phyloP scores from a whole-genome alignment of 1,139 yeast genomes.

The Taphrina flavorubra region DNA sequence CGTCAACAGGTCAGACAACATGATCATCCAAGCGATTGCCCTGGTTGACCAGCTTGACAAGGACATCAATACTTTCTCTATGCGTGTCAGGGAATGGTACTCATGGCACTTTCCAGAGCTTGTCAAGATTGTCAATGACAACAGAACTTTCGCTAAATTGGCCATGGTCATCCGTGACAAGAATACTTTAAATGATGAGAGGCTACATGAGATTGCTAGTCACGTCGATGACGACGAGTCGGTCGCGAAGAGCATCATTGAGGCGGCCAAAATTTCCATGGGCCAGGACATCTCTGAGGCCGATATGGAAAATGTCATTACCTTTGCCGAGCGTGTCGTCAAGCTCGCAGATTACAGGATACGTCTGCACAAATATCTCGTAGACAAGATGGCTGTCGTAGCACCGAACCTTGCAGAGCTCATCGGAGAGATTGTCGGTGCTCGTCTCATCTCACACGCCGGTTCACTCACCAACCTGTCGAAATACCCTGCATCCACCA shows the following conservation, averaged over 20 bases:
- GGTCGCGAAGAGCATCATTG: slow-evolving; percentile 85
- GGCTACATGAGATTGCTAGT: slow-evolving; percentile 86
- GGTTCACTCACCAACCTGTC: slow-evolving; percentile 94
- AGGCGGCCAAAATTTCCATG: slow-evolving; percentile 98
- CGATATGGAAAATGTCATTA: slow-evolving; percentile 82
- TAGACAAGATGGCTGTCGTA: slow-evolving; percentile 95
- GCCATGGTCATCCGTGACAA: slow-evolving; percentile 86
- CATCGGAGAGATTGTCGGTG: slow-evolving; percentile 98
- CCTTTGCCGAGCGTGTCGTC: slow-evolving; percentile 92
- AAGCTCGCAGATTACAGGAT: slow-evolving; percentile 95
- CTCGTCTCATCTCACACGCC: slow-evolving; percentile 95
- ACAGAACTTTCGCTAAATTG: slow-evolving; percentile 80
- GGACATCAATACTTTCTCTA: slow-evolving; percentile 95
- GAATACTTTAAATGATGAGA: slow-evolving; percentile 74
- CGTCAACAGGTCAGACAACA: slow-evolving; percentile 97
- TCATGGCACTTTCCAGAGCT: slow-evolving; percentile 99
- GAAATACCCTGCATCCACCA: slow-evolving; percentile 98
- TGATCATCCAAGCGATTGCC: slow-evolving; percentile 99
- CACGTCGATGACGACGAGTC: slow-evolving; percentile 91
- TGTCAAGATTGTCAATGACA: slow-evolving; percentile 95
- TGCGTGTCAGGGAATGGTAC: slow-evolving; percentile 95
- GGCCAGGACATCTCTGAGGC: slow-evolving; percentile 94
- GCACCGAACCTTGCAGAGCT: slow-evolving; percentile 96
- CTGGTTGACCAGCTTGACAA: slow-evolving; percentile 94
- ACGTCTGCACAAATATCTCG: slow-evolving; percentile 83